Percentiles rank a stretch among this genome's conserved stretches.
phyloP scores from a whole-genome alignment of 805 yeast species.

The Yarrowia sp. region DNA sequence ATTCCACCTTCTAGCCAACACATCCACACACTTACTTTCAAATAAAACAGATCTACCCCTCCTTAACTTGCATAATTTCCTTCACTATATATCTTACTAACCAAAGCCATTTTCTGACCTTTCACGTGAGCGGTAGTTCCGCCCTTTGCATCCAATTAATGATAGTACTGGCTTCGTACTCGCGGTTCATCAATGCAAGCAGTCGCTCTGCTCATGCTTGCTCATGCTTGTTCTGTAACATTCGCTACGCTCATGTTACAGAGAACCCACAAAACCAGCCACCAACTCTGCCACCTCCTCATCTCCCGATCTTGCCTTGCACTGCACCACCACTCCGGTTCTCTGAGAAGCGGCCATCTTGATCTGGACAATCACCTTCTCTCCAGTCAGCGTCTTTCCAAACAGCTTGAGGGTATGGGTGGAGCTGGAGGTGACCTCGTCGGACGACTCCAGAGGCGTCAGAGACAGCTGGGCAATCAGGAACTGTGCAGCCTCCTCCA shows the following conservation, averaged over 20 bases:
- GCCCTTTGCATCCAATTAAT: too few relatives aligned
- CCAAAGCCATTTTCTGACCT: not conserved
- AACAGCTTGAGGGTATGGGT: constrained; percentile 79
- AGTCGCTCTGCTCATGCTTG: not conserved
- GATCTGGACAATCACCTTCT: constrained; percentile 53
- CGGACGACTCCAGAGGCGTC: constrained; percentile 78
- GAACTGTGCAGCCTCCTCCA: constrained; percentile 65
- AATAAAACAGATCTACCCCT: too few relatives aligned
- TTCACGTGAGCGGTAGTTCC: too few relatives aligned
- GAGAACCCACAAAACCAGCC: constrained; percentile 50
- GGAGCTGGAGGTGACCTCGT: constrained; percentile 59
- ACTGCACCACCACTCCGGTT: constrained; percentile 52
- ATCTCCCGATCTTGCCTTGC: constrained; percentile 48
- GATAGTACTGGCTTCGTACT: too few relatives aligned
- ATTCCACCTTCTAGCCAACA: too few relatives aligned
- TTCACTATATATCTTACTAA: constrained; percentile 17
- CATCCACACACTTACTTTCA: too few relatives aligned
- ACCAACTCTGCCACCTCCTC: constrained; percentile 59
- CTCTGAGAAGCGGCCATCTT: constrained; percentile 55
- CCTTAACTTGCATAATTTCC: constrained; percentile 7
- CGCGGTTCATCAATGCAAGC: too few relatives aligned
- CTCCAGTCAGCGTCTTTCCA: constrained; percentile 73
- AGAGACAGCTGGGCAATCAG: constrained; percentile 63
- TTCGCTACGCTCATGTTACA: constrained; percentile 30
- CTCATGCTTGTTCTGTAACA: too few relatives aligned